A percentile compares a stretch with the other conserved stretches of the same genome.
phyloP scores from a whole-genome alignment of 257 asterid species.

The Leptodermis oblonga region DNA sequence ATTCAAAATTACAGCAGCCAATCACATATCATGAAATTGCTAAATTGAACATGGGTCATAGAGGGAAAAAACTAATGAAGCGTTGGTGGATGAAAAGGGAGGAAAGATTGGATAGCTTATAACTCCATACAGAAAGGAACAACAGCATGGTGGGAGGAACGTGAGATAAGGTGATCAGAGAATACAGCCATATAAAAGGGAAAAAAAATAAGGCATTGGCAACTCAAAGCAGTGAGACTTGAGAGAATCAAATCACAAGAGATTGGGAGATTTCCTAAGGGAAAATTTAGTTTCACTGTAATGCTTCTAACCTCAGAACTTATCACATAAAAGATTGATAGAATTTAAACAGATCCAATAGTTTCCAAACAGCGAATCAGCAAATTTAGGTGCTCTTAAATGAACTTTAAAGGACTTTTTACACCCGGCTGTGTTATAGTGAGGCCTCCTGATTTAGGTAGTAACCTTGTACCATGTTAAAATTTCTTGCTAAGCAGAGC shows the following conservation, averaged over 20 bases:
- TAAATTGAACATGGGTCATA: background rate
- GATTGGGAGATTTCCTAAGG: background rate
- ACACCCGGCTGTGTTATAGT: background rate
- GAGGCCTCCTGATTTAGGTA: background rate
- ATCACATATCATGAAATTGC: background rate
- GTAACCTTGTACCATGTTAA: background rate
- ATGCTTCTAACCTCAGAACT: background rate
- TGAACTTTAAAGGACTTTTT: background rate
- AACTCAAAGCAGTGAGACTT: background rate
- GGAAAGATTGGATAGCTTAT: background rate
- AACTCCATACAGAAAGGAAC: background rate
- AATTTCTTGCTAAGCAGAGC: background rate
- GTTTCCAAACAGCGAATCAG: background rate
- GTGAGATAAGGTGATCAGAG: background rate
- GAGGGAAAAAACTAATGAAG: background rate
- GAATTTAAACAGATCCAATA: background rate
- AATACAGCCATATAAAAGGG: background rate
- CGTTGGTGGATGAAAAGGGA: background rate
- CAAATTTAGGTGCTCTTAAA: background rate
- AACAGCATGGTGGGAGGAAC: background rate
- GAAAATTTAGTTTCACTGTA: background rate
- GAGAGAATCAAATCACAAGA: background rate
- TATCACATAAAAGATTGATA: background rate
- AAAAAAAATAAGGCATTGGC: background rate
- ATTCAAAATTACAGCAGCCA: background rate